Evolutionary conservation across 176 grass and related monocot genomes (phyloP).

Genomic region (Musa itinerans): DNA sequence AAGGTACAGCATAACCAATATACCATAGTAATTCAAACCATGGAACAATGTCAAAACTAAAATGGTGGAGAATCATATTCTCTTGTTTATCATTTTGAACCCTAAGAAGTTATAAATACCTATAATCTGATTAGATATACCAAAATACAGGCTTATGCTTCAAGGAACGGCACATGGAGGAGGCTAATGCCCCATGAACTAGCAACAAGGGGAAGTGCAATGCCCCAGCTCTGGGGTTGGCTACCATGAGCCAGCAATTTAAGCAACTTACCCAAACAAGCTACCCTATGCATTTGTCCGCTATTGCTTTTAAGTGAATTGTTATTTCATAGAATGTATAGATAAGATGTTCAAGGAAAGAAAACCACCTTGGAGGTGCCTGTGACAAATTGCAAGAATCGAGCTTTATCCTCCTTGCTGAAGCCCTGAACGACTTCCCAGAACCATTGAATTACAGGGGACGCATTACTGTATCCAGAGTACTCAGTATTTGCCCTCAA

Average conservation of each 20-base stretch:
- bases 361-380: slow-evolving; percentile 89
- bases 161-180: no score
- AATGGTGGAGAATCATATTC: no score
- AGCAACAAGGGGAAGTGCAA: neutral
- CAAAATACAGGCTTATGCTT: no score
- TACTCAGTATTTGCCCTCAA: slow-evolving; percentile 94
- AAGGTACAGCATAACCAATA: no score
- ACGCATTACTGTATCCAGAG: slow-evolving; percentile 92
- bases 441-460: slow-evolving; percentile 96
- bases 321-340: neutral
- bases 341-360: neutral
- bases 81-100: no score
- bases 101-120: no score
- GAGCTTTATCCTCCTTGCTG: slow-evolving; percentile 98
- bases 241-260: neutral
- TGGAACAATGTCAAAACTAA: no score
- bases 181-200: neutral
- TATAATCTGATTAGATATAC: neutral
- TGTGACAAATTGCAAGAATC: slow-evolving; percentile 95
- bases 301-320: neutral
- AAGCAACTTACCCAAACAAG: neutral
- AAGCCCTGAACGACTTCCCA: slow-evolving; percentile 95
- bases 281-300: neutral
- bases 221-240: no score
- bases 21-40: no score